Conservation (phyloP, 129 eudicot genomes). For the Heracleum sosnowskyi region DNA sequence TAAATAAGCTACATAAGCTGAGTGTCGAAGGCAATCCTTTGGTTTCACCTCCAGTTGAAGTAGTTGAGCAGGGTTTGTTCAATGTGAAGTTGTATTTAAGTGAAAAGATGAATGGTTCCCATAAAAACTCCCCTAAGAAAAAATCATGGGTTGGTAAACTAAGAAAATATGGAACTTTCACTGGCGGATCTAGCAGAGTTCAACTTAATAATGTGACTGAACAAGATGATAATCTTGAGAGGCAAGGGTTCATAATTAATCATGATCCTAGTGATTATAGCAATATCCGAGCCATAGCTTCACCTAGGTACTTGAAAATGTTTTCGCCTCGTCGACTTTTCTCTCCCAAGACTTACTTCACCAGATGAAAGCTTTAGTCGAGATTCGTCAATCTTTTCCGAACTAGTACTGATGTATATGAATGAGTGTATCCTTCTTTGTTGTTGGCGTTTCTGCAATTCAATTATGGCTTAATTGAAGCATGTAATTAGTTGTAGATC, state of each 20-base stretch:
- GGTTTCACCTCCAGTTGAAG: slow-evolving; percentile 60
- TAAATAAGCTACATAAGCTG: slow-evolving; percentile 60
- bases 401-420: no score
- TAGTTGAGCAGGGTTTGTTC: slow-evolving; percentile 57
- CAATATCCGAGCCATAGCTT: slow-evolving; percentile 49
- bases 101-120: slow-evolving; percentile 56
- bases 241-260: slow-evolving; percentile 26
- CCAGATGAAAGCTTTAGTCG: not conserved
- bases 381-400: not conserved
- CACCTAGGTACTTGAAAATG: slow-evolving; percentile 67
- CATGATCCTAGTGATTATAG: slow-evolving; percentile 24
- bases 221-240: slow-evolving; percentile 11
- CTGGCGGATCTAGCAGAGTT: slow-evolving; percentile 18
- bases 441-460: no score
- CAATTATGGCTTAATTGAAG: not conserved
- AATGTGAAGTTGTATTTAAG: slow-evolving; percentile 53
- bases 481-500: no score
- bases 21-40: slow-evolving; percentile 78
- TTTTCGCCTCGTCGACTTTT: slow-evolving; percentile 22
- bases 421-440: not conserved
- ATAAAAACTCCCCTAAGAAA: slow-evolving; percentile 34
- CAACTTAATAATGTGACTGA: not conserved
- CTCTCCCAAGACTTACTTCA: slow-evolving; percentile 1
- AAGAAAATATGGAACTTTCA: slow-evolving; percentile 59
- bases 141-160: slow-evolving; percentile 62